Evolutionary conservation across 2,329 filamentous ascomycete genomes (phyloP).

Genomic region (Graphilbum sp.): DNA sequence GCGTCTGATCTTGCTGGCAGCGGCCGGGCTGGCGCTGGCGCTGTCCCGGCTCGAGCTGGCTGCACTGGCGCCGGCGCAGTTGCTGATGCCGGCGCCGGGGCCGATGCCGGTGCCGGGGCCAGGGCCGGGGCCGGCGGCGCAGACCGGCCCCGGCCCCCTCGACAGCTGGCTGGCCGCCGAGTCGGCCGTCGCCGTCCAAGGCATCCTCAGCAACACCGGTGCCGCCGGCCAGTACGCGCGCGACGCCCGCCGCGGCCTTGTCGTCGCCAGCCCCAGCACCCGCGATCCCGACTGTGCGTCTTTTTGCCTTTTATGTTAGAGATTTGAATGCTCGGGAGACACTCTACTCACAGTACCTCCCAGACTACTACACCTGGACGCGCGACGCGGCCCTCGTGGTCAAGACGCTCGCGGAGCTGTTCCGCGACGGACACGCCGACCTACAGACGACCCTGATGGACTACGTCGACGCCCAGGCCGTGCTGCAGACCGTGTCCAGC

Average conservation of each 20-base stretch:
- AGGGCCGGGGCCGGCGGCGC: neutral
- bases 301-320: no score
- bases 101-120: neutral
- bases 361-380: constrained; percentile 61
- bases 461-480: constrained; percentile 51
- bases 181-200: constrained; percentile 31
- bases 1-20: neutral
- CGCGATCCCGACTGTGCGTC: constrained; percentile 37
- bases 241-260: constrained; percentile 31
- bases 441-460: constrained; percentile 47
- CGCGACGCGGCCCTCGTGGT: constrained; percentile 56
- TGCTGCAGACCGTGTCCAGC: constrained; percentile 50
- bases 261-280: constrained; percentile 40
- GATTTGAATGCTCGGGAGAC: no score
- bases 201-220: constrained; percentile 44
- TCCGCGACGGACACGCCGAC: constrained; percentile 24
- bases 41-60: neutral
- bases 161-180: constrained; percentile 36
- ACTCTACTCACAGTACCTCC: neutral
- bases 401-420: constrained; percentile 52
- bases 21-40: neutral
- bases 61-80: no score
- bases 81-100: neutral
- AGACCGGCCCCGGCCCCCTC: constrained; percentile 11
- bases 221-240: constrained; percentile 30